Conservation (phyloP, 108 stramenopile genomes). For the Schizochytrium sp. region DNA sequence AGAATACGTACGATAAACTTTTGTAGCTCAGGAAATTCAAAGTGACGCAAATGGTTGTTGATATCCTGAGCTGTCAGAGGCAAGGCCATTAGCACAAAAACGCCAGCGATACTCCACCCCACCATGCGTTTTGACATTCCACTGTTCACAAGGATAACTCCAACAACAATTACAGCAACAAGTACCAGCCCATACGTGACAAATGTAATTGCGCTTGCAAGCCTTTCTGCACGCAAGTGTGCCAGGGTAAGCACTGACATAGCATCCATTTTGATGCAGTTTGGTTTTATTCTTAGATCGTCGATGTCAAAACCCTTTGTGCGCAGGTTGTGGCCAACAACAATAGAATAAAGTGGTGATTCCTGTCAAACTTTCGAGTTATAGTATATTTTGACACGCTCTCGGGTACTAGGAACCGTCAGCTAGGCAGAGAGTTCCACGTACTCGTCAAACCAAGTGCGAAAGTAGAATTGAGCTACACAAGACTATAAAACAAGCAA, state of each 20-base stretch:
- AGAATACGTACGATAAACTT: conserved; percentile 84
- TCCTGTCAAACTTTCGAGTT: too few relatives aligned
- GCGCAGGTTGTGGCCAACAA: too few relatives aligned
- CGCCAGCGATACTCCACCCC: conserved; percentile 71
- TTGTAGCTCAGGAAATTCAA: conserved; percentile 78
- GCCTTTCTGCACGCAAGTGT: conserved; percentile 48
- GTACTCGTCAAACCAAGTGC: too few relatives aligned
- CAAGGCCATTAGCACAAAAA: conserved; percentile 83
- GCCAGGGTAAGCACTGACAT: conserved; percentile 23
- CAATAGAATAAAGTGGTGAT: too few relatives aligned
- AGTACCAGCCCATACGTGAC: not conserved
- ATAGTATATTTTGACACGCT: too few relatives aligned
- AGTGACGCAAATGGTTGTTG: conserved; percentile 79
- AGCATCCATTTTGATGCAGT: not conserved
- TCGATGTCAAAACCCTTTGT: too few relatives aligned
- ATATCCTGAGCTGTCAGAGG: conserved; percentile 81
- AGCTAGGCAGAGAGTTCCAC: too few relatives aligned
- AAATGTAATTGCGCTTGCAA: not conserved
- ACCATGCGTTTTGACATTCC: conserved; percentile 9
- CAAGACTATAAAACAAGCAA: too few relatives aligned
- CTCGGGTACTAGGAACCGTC: too few relatives aligned
- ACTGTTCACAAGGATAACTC: not conserved
- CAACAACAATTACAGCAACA: conserved; percentile 1
- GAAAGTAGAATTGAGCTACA: too few relatives aligned
- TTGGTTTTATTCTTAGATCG: too few relatives aligned